Base-by-base conservation (phyloP, 2,329 filamentous ascomycete genomes). In the Proliferodiscus dingleyae region DNA sequence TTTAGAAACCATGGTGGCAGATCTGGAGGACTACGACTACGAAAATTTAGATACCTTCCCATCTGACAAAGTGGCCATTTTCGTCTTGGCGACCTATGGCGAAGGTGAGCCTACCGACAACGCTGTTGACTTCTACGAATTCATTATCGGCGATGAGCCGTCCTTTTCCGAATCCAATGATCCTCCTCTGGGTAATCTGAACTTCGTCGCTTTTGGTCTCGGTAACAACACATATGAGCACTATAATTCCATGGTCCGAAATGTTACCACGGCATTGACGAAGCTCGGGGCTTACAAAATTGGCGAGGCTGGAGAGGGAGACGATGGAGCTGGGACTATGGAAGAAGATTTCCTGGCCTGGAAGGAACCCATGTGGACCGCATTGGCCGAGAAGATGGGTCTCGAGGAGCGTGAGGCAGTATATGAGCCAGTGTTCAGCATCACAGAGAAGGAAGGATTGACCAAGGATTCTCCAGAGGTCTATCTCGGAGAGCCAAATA, bases 191-290 rank as follows among this genome's bases (percentile, higher is more conserved):
- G 75, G 71, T 41, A 90, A 88, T 61, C 78, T 98, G 64, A 91
- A 90, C 67, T 98, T 90, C 64, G 89, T 98, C 62, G 80, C 89
- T 46, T 98, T 98, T 61, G 93, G 93, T 62, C 81, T 98, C 30
- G 93, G 93, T 57, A 98, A 98, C 76, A 98, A 97, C 74, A 97
- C 93, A 22, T 98, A 98, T 66, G 93, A 98, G 66, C 93, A 98
- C 74, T 98, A 96, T 77, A 98, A 98, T 73, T 86, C 86, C 42
- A 95, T 98, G 89, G 90, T 98, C 50, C 89, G 91, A 66, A 87
- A 91, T 53, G 84, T 97, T 47, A 82, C 93, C 70, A 82, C 85
- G 66, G 83, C 82, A 51, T 73, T 98, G 48, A 75, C 81, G 62
- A 91, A 87, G 61, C 75, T 95, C 16, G 93, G 93, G 50, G 93